phyloP scores from a whole-genome alignment of 2,329 filamentous ascomycete genomes.

The Curvularia lunata region DNA sequence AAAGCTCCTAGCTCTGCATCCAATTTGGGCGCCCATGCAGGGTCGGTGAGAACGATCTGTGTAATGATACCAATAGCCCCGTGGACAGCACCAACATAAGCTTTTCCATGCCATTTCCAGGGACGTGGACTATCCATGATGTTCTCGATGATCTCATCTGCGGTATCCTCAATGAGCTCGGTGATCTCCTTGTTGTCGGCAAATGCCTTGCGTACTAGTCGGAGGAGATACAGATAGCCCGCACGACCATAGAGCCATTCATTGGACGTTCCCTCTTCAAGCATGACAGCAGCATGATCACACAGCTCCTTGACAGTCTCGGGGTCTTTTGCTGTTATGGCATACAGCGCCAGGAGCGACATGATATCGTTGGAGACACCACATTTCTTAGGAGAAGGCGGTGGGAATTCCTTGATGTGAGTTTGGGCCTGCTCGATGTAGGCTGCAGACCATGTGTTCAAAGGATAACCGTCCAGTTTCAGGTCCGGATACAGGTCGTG shows the following conservation, averaged over 20 bases:
- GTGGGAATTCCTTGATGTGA: constrained; percentile 57
- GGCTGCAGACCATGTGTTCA: constrained; percentile 58
- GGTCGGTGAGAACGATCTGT: constrained; percentile 68
- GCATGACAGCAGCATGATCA: constrained; percentile 57
- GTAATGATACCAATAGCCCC: constrained; percentile 73
- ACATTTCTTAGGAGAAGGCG: constrained; percentile 55
- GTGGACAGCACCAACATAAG: constrained; percentile 70
- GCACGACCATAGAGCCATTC: constrained; percentile 72
- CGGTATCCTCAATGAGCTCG: constrained; percentile 60
- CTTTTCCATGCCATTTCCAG: constrained; percentile 70
- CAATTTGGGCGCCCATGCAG: constrained; percentile 61
- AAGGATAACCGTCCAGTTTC: constrained; percentile 53
- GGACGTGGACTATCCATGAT: constrained; percentile 63
- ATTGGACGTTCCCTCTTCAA: constrained; percentile 58
- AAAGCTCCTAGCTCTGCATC: constrained; percentile 61
- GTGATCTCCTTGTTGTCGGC: constrained; percentile 57
- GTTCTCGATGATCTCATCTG: constrained; percentile 63
- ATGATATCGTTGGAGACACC: constrained; percentile 60
- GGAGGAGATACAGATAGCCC: constrained; percentile 71
- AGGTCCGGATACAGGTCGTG: constrained; percentile 58
- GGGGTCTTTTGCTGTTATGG: constrained; percentile 57
- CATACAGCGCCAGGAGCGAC: constrained; percentile 57
- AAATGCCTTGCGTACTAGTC: constrained; percentile 66
- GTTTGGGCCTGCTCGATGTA: constrained; percentile 59
- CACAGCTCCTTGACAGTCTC: constrained; percentile 59